Evolutionary conservation across 192 early-diverging fungal species (phyloP).

Genomic region (Backusella psychrophila): DNA sequence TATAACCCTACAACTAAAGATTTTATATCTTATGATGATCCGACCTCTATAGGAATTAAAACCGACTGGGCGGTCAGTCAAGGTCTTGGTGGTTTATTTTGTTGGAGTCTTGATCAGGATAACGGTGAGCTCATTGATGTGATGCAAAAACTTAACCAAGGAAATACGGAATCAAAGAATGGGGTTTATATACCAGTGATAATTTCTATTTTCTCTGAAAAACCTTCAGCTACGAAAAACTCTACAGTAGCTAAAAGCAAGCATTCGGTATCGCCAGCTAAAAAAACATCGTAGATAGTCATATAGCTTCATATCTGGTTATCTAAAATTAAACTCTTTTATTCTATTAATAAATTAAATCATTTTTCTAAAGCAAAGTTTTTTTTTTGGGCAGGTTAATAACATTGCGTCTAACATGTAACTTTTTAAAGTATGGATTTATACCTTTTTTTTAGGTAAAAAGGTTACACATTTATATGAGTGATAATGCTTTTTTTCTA

Average conservation of each 20-base stretch:
- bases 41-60: conserved; percentile 54
- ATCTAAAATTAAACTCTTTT: neutral
- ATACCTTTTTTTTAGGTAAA: neutral
- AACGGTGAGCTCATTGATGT: conserved; percentile 58
- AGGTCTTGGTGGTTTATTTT: conserved; percentile 60
- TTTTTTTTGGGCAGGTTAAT: neutral
- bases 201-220: neutral
- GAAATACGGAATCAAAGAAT: neutral
- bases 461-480: no score
- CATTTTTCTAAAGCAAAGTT: neutral
- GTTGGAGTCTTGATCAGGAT: conserved; percentile 68
- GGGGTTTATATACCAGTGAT: neutral
- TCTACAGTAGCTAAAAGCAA: neutral
- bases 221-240: neutral
- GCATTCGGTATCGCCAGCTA: neutral
- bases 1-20: conserved; percentile 55
- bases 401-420: neutral
- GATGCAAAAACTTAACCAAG: neutral
- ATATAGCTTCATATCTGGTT: neutral
- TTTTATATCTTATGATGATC: conserved; percentile 73
- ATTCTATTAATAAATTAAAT: neutral
- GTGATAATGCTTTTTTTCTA: neutral
- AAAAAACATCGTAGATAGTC: neutral
- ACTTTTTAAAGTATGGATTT: neutral
- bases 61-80: conserved; percentile 51